Base-by-base conservation (phyloP, 192 early-diverging fungal species). In the Coemansia sp. region DNA sequence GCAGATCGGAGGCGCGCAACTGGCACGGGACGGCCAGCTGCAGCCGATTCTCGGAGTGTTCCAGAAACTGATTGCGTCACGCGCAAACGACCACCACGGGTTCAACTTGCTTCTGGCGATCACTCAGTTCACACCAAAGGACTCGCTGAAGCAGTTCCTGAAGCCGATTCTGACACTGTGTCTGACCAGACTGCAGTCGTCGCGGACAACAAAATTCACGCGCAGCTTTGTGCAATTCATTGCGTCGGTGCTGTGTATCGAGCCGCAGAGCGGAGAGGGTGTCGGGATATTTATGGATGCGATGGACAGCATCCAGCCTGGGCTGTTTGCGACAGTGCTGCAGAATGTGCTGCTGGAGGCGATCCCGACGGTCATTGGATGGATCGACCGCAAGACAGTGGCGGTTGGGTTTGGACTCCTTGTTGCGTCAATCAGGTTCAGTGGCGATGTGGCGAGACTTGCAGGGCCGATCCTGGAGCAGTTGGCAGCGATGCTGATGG, bases 1-100 rank as follows among this genome's bases (percentile, higher is more conserved):
- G 66, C 75, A 85, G 41, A 87, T 90, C 48, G 92, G 90, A 32
- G 83, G 90, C 4, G 75, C 67, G 33, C 80, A 86, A 54, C 86
- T 98, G 60, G 83, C 92, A 6, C 81, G 83, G 22, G 81, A 84
- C 29, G 87, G 88, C 40, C 87, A 92, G 45, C 68, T 99, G 58
- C 85, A 87, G 56, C 86, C 92, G 17, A 86, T 98, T 29, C 85
- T 99, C 41, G 97, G 97, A 43, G 89, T 99, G 9, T 96, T 90
- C 77, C 93, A 96, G 72, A 96, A 94, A 59, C 80, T 99, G 52
- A 82, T 97, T 20, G 83, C 89, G 14, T 94, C 93, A 17, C 87
- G 89, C 62, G 60, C 89, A 35, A 92, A 92, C 67, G 96, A 97
- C 75, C 88, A 92, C 58, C 86, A 91, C 70, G 95, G 89, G 0